Percentiles rank a stretch among this genome's conserved stretches.
Evolutionary conservation across 768 basidiomycete genomes (phyloP).

Genomic region (Pulveroboletus frians): DNA sequence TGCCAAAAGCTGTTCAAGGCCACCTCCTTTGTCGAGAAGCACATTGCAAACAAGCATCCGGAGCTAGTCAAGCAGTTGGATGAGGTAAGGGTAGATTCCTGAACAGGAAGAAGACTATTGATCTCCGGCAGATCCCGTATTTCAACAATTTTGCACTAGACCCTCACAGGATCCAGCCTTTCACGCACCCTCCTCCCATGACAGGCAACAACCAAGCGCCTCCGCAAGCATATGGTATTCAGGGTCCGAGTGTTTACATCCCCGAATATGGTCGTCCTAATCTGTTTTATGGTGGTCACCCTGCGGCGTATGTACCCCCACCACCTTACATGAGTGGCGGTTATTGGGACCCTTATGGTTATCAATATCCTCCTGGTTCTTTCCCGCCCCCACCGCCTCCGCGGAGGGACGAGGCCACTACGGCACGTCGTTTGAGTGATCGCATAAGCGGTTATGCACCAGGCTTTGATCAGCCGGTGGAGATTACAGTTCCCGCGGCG

Average conservation of each 20-base stretch:
- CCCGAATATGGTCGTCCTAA: conserved; percentile 39
- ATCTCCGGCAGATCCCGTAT: conserved; percentile 60
- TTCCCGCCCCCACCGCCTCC: conserved; percentile 35
- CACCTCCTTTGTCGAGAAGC: conserved; percentile 94
- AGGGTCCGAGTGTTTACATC: conserved; percentile 51
- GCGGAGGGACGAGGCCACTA: conserved; percentile 54
- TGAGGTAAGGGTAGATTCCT: conserved; percentile 51
- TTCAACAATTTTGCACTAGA: conserved; percentile 97
- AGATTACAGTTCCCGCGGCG: conserved; percentile 50
- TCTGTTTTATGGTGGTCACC: conserved; percentile 37
- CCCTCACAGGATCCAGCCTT: conserved; percentile 86
- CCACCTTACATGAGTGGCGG: conserved; percentile 37
- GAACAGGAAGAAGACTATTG: conserved; percentile 10
- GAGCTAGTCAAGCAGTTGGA: conserved; percentile 80
- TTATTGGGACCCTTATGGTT: conserved; percentile 45
- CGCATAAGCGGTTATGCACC: conserved; percentile 75
- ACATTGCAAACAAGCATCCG: conserved; percentile 90
- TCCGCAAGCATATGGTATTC: conserved; percentile 82
- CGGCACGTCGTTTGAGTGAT: conserved; percentile 67
- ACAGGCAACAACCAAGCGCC: conserved; percentile 71
- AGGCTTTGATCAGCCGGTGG: conserved; percentile 37
- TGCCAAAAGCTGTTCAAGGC: conserved; percentile 98
- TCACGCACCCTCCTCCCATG: conserved; percentile 68
- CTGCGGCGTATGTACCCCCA: conserved; percentile 31
- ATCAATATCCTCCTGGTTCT: conserved; percentile 37